phyloP scores from a whole-genome alignment of 805 yeast genomes.

The Candida coquimbonensis region DNA sequence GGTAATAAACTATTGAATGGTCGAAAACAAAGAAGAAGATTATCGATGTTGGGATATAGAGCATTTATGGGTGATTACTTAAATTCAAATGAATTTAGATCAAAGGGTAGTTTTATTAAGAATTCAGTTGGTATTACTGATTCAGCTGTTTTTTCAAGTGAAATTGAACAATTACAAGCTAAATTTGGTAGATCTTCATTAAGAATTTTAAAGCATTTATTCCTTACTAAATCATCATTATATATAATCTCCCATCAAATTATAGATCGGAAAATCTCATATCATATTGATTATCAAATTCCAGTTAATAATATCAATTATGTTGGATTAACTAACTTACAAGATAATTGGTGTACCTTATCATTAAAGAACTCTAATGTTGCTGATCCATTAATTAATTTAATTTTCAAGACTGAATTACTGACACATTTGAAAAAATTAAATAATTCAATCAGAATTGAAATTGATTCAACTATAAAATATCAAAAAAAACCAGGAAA shows the following conservation, averaged over 20 bases:
- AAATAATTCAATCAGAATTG: conserved; percentile 51
- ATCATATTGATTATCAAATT: conserved; percentile 57
- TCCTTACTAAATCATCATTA: conserved; percentile 56
- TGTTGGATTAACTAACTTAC: conserved; percentile 63
- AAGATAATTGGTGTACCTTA: conserved; percentile 88
- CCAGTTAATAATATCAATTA: conserved; percentile 52
- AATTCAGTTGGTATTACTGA: conserved; percentile 66
- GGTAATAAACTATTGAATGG: conserved; percentile 67
- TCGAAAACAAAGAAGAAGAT: conserved; percentile 82
- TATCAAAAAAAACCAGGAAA: conserved; percentile 91
- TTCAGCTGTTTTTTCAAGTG: conserved; percentile 64
- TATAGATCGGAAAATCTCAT: conserved; percentile 51
- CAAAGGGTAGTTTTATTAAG: conserved; percentile 69
- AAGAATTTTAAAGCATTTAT: conserved; percentile 63
- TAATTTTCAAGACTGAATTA: conserved; percentile 85
- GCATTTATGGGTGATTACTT: conserved; percentile 93
- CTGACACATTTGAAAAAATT: conserved; percentile 63
- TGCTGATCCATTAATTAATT: conserved; percentile 77
- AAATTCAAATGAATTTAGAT: conserved; percentile 70
- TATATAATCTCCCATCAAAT: conserved; percentile 70
- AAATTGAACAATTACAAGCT: conserved; percentile 74
- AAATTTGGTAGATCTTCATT: conserved; percentile 92
- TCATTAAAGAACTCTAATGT: conserved; percentile 30
- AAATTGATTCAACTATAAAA: conserved; percentile 62
- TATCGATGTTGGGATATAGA: conserved; percentile 82